Evolutionary conservation across 2,329 filamentous ascomycete species (phyloP), one percentile per base, ranked within the genome.

Genomic region (Davidsoniella eucalypti): DNA sequence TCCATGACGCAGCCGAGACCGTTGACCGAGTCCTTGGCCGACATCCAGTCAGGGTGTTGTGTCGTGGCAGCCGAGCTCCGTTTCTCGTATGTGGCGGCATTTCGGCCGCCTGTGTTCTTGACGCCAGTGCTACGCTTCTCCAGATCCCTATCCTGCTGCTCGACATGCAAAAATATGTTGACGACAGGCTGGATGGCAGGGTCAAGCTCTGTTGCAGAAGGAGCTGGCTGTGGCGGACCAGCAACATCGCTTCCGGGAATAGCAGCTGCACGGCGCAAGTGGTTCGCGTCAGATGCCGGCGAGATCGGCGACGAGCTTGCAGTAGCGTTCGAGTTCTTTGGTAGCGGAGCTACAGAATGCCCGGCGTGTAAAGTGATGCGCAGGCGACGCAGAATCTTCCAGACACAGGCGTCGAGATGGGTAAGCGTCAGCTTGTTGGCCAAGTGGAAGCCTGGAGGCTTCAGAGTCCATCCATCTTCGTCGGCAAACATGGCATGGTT

Each of bases 401-500:
- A 70, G 3, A 65, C 60, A 3, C 72, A 65, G 1, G 68, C 68
- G 21, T 70, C 64, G 41, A 67, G 66, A 50, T 74, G 68, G 4
- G 64, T 64, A 18, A 62, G 58, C 14, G 60, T 58, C n/a, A 50
- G 51, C 55, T 62, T 68, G 52, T 68, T 64, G 16, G 64, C 61
- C 55, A 68, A 70, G 53, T 78, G 80, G 62, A 87, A 92, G 14
- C 82, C 82, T 29, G 72, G 62, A 0, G 88, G 87, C 64, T 95
- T 95, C 54, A 92, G 70, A 2, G 88, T 78, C 84, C 86, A 95
- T 39, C 90, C 88, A 40, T 76, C 69, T 47, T 84, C 82, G 8
- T 79, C 84, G 36, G 87, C 85, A 62, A 96, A 98, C 92, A 98
- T 96, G 61, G 84, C 92, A 59, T 94, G 84, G 61, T 96, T 96